Conservation (phyloP, 1,139 yeast species). For the Magnusiomyces tetraspermus region DNA sequence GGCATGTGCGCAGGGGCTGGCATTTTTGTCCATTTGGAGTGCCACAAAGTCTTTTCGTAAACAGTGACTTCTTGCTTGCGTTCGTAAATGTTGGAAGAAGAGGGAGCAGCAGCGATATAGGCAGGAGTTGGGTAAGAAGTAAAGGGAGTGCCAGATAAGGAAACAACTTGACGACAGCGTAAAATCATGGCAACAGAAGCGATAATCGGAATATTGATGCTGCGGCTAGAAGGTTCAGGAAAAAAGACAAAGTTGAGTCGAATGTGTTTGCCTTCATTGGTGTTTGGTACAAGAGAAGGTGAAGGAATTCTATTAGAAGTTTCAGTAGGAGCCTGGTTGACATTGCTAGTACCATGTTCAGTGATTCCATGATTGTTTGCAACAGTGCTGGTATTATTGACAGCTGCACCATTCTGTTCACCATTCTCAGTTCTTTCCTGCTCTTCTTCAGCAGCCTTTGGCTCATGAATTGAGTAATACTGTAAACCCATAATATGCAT, state of each 20-base stretch:
- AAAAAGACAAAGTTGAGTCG: constrained; percentile 9
- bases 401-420: neutral
- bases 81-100: neutral
- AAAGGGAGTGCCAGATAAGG: neutral
- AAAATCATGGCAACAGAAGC: neutral
- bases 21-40: neutral
- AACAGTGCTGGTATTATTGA: neutral
- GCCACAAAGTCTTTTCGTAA: neutral
- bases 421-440: neutral
- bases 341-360: neutral
- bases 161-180: neutral
- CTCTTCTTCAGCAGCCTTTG: neutral
- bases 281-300: neutral
- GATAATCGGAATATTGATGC: neutral
- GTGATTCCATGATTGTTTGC: neutral
- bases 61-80: neutral
- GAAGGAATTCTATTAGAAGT: neutral
- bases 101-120: neutral
- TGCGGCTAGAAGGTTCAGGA: constrained; percentile 7
- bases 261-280: neutral
- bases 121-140: neutral
- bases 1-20: neutral
- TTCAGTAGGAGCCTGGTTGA: neutral
- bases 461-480: neutral
- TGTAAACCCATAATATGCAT: constrained; percentile 13